Evolutionary conservation across 2,329 filamentous ascomycete species (phyloP).

Genomic region (Didymella sp.): DNA sequence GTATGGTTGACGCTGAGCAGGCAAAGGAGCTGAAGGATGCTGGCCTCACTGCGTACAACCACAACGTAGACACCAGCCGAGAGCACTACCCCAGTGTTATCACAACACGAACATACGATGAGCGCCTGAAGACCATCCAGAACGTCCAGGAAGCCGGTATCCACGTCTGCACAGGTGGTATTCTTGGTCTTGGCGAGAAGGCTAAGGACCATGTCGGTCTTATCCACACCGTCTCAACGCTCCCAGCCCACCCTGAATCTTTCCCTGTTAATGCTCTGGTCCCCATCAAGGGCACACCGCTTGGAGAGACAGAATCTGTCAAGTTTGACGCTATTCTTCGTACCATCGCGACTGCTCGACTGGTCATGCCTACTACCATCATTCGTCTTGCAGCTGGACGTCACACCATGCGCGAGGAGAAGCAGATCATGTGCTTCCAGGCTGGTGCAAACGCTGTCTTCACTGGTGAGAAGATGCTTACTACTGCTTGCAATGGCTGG

Average conservation of each 20-base stretch:
- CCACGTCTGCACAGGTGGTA: slow-evolving; percentile 89
- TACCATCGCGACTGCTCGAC: slow-evolving; percentile 81
- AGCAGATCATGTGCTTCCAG: slow-evolving; percentile 89
- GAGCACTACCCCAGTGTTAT: slow-evolving; percentile 90
- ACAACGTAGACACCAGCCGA: slow-evolving; percentile 89
- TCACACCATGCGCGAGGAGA: slow-evolving; percentile 84
- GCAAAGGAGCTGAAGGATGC: slow-evolving; percentile 83
- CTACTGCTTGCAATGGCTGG: slow-evolving; percentile 89
- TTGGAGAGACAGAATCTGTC: slow-evolving; percentile 75
- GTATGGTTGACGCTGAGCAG: slow-evolving; percentile 86
- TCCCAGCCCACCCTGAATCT: slow-evolving; percentile 84
- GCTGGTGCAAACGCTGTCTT: slow-evolving; percentile 94
- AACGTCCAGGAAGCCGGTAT: slow-evolving; percentile 86
- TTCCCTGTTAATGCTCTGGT: slow-evolving; percentile 93
- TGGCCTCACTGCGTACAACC: slow-evolving; percentile 89
- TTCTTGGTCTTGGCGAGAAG: slow-evolving; percentile 82
- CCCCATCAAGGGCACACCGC: slow-evolving; percentile 86
- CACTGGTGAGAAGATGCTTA: slow-evolving; percentile 94
- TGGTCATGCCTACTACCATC: slow-evolving; percentile 85
- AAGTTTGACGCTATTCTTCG: slow-evolving; percentile 80
- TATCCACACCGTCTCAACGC: slow-evolving; percentile 79
- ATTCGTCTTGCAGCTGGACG: slow-evolving; percentile 86
- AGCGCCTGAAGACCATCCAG: slow-evolving; percentile 78
- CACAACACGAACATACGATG: slow-evolving; percentile 85
- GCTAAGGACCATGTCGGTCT: slow-evolving; percentile 81